Conservation (phyloP, 768 basidiomycete species). For the Leccinum imitatum region DNA sequence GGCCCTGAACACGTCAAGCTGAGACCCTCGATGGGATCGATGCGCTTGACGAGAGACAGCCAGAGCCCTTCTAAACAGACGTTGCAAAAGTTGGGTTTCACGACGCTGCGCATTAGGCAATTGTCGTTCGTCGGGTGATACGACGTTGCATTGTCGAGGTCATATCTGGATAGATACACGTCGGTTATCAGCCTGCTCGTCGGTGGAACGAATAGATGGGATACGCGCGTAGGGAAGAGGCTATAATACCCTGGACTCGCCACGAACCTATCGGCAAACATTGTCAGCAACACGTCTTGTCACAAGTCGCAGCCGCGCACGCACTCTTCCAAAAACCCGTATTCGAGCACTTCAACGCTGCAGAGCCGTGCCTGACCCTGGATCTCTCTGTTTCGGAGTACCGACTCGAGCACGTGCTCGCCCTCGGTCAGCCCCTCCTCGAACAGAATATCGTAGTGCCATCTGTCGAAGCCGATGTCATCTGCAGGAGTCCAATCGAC, state of each 20-base stretch:
- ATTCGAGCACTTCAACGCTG: conserved; percentile 72
- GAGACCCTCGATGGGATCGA: conserved; percentile 62
- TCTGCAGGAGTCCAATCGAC: conserved; percentile 51
- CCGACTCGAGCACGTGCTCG: conserved; percentile 59
- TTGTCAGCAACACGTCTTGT: neutral
- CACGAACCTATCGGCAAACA: conserved; percentile 45
- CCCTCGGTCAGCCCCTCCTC: conserved; percentile 45
- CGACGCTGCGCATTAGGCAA: conserved; percentile 78
- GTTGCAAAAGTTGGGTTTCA: conserved; percentile 69
- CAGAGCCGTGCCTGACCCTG: conserved; percentile 69
- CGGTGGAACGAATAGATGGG: neutral
- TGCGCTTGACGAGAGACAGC: conserved; percentile 56
- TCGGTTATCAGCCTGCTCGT: neutral
- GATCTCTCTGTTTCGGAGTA: conserved; percentile 44
- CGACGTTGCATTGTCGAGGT: conserved; percentile 49
- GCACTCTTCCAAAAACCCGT: conserved; percentile 63
- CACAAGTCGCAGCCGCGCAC: neutral
- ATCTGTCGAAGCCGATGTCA: conserved; percentile 66
- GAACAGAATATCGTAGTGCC: conserved; percentile 67
- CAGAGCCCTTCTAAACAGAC: conserved; percentile 75
- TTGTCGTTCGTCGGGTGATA: conserved; percentile 84
- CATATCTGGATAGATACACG: conserved; percentile 40
- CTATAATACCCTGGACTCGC: conserved; percentile 57
- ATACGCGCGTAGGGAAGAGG: conserved; percentile 65
- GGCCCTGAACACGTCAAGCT: conserved; percentile 37